A percentile compares a stretch with the other conserved stretches of the same genome.
These are phyloP conservation scores for Aquilaria yunnanensis DNA, from an alignment of 345 rosid species.

Conservation along the genomic window DNA sequence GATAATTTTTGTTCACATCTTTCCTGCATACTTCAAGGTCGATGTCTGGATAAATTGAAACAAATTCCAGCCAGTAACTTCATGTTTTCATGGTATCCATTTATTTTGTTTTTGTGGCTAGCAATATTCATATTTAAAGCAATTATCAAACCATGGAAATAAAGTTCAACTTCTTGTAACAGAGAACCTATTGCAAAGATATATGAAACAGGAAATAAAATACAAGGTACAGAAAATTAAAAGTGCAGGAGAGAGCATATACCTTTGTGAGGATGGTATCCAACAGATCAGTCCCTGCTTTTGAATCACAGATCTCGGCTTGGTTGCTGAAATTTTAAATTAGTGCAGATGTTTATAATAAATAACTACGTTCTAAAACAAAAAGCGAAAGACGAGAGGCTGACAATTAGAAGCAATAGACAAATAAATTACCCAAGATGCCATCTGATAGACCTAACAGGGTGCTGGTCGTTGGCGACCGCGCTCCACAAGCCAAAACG, in stretches of 20 bases:
- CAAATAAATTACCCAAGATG: slow-evolving; percentile 36
- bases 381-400: no score
- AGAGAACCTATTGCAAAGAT: neutral
- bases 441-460: slow-evolving; percentile 50
- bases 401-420: neutral
- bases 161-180: neutral
- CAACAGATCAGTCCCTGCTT: slow-evolving; percentile 54
- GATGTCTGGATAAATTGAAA: no score
- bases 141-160: neutral
- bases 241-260: neutral
- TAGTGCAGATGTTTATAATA: no score
- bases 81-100: no score
- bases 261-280: slow-evolving; percentile 81
- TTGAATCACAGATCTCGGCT: slow-evolving; percentile 51
- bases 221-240: neutral
- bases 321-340: slow-evolving; percentile 47
- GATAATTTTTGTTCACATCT: no score
- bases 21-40: no score
- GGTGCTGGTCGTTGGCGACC: slow-evolving; percentile 31
- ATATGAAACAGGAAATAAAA: no score
- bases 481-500: slow-evolving; percentile 38
- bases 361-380: no score
- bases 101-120: no score
- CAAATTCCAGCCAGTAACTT: no score
- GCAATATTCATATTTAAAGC: no score